Conservation (phyloP, 768 basidiomycete species). For the Crassisporium funariophilum region DNA sequence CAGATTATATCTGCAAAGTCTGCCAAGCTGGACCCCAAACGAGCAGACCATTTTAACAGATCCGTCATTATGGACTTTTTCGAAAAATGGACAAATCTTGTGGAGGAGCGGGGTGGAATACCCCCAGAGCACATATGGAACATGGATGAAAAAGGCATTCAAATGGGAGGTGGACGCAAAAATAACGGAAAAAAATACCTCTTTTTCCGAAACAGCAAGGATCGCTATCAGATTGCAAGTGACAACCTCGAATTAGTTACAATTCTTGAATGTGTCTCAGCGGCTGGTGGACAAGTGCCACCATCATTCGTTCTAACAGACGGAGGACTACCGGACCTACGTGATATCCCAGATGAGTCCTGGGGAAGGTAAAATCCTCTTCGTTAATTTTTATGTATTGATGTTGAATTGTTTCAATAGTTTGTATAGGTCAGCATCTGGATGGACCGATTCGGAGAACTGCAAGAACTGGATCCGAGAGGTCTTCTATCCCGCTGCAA, state of each 20-base stretch:
- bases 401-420: conserved; percentile 13
- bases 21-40: conserved; percentile 27
- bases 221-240: conserved; percentile 24
- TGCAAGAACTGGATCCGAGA: conserved; percentile 30
- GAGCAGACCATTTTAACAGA: conserved; percentile 25
- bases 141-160: conserved; percentile 39
- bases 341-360: conserved; percentile 1
- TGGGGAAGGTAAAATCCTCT: conserved; percentile 2
- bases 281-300: conserved; percentile 28
- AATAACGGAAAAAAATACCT: conserved; percentile 20
- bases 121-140: conserved; percentile 34
- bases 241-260: conserved; percentile 44
- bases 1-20: conserved; percentile 15
- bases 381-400: neutral
- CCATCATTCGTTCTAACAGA: conserved; percentile 33
- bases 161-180: conserved; percentile 32
- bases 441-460: conserved; percentile 36
- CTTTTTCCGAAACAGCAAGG: conserved; percentile 7
- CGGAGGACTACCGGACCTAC: conserved; percentile 7
- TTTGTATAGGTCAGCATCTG: conserved; percentile 27
- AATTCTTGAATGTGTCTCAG: conserved; percentile 40
- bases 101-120: conserved; percentile 24
- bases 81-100: conserved; percentile 14
- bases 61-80: conserved; percentile 21
- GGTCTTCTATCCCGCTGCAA: conserved; percentile 31